phyloP scores from a whole-genome alignment of 2,329 filamentous ascomycete species.

The Xylaria polymorpha region DNA sequence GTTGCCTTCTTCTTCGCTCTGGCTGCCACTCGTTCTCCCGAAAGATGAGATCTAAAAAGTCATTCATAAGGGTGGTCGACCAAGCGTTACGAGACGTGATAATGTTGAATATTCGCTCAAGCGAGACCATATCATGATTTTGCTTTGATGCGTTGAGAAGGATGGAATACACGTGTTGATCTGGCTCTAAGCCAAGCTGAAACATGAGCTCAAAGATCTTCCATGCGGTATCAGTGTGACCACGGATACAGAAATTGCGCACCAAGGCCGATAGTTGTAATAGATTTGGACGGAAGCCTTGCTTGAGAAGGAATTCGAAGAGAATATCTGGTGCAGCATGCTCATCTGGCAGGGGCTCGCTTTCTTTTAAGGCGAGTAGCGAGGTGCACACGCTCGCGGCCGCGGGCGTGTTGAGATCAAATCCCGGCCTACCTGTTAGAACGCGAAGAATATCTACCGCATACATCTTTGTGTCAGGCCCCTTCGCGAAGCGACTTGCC shows the following conservation, averaged over 20 bases:
- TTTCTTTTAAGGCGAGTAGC: slow-evolving; percentile 61
- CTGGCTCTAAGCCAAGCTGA: slow-evolving; percentile 68
- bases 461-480: slow-evolving; percentile 53
- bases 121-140: slow-evolving; percentile 62
- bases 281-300: slow-evolving; percentile 72
- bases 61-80: slow-evolving; percentile 61
- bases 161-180: slow-evolving; percentile 74
- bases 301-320: slow-evolving; percentile 66
- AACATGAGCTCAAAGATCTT: slow-evolving; percentile 73
- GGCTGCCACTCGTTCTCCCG: slow-evolving; percentile 55
- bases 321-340: slow-evolving; percentile 63
- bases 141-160: slow-evolving; percentile 77
- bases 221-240: slow-evolving; percentile 71
- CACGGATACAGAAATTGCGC: slow-evolving; percentile 74
- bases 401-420: slow-evolving; percentile 59
- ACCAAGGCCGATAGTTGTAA: slow-evolving; percentile 75
- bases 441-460: slow-evolving; percentile 59
- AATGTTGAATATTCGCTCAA: slow-evolving; percentile 66
- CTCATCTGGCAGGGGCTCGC: slow-evolving; percentile 52
- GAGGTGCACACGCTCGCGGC: slow-evolving; percentile 68
- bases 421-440: slow-evolving; percentile 49
- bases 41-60: slow-evolving; percentile 65
- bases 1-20: slow-evolving; percentile 45
- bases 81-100: slow-evolving; percentile 61
- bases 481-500: slow-evolving; percentile 58